Conservation (phyloP, 1,139 yeast species). For the Wickerhamomyces sp. region DNA sequence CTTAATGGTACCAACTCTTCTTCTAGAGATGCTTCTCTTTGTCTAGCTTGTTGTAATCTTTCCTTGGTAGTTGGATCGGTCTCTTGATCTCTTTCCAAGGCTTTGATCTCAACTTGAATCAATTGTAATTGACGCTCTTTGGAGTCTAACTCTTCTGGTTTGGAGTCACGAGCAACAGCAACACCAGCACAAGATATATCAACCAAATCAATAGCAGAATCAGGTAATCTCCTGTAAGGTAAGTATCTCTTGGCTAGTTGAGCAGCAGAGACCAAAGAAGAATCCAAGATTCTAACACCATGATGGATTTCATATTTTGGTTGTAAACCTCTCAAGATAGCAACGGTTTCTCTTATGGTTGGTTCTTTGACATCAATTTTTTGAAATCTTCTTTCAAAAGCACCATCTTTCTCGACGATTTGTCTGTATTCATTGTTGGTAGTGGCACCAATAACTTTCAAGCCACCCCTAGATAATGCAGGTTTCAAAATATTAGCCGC, state of each 20-base stretch:
- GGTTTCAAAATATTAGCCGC: constrained; percentile 97
- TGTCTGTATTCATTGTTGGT: constrained; percentile 93
- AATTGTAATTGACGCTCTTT: constrained; percentile 90
- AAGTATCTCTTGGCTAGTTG: constrained; percentile 91
- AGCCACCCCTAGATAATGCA: constrained; percentile 91
- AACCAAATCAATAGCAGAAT: constrained; percentile 93
- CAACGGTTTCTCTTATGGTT: constrained; percentile 86
- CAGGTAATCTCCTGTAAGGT: constrained; percentile 94
- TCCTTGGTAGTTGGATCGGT: constrained; percentile 86
- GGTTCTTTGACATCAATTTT: constrained; percentile 95
- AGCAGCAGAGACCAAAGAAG: constrained; percentile 93
- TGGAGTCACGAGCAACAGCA: constrained; percentile 96
- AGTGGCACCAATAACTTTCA: constrained; percentile 98
- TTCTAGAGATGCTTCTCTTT: constrained; percentile 75
- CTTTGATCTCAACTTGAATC: constrained; percentile 92
- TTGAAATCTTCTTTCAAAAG: constrained; percentile 97
- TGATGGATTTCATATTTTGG: constrained; percentile 96
- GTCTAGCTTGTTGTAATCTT: constrained; percentile 72
- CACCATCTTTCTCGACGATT: constrained; percentile 93
- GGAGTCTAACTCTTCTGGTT: constrained; percentile 93
- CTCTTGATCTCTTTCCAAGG: constrained; percentile 92
- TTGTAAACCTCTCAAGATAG: constrained; percentile 93
- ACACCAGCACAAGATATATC: constrained; percentile 98
- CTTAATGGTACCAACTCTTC: constrained; percentile 83
- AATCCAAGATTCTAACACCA: constrained; percentile 93